Percentiles rank a stretch among this genome's conserved stretches.
phyloP scores from a whole-genome alignment of 192 early-diverging fungal species.

The Rhizoclosmatium sp. region DNA sequence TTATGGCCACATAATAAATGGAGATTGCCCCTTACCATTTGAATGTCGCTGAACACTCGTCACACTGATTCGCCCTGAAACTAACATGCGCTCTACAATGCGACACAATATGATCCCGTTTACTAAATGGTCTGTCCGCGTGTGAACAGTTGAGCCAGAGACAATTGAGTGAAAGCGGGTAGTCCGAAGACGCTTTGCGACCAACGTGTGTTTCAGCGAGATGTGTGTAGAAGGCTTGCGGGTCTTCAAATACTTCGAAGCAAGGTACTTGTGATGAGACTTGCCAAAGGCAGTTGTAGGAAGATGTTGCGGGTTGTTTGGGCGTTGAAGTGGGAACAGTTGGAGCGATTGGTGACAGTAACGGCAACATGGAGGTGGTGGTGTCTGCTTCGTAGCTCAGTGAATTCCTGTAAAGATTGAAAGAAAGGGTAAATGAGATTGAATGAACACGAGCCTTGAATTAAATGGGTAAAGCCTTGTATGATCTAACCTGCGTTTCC shows the following conservation, averaged over 20 bases:
- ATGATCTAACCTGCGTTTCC: too few species aligned
- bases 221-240: slow-evolving; percentile 85
- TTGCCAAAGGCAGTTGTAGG: too few species aligned
- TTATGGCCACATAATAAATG: background rate
- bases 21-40: slow-evolving; percentile 12
- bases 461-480: too few species aligned
- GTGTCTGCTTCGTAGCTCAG: too few species aligned
- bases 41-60: slow-evolving; percentile 22
- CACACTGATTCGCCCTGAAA: slow-evolving; percentile 84
- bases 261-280: background rate
- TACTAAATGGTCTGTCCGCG: slow-evolving; percentile 27
- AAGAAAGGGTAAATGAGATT: too few species aligned
- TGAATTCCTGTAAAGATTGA: too few species aligned
- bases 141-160: slow-evolving; percentile 29
- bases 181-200: slow-evolving; percentile 59
- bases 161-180: slow-evolving; percentile 78
- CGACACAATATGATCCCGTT: slow-evolving; percentile 28
- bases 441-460: too few species aligned
- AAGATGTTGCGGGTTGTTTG: too few species aligned
- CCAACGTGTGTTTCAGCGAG: slow-evolving; percentile 89
- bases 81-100: slow-evolving; percentile 85
- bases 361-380: too few species aligned
- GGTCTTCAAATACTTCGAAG: slow-evolving; percentile 30
- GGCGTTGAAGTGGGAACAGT: too few species aligned
- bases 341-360: too few species aligned